Base-by-base conservation (phyloP, 2,329 filamentous ascomycete species). In the Penicillium sp. region DNA sequence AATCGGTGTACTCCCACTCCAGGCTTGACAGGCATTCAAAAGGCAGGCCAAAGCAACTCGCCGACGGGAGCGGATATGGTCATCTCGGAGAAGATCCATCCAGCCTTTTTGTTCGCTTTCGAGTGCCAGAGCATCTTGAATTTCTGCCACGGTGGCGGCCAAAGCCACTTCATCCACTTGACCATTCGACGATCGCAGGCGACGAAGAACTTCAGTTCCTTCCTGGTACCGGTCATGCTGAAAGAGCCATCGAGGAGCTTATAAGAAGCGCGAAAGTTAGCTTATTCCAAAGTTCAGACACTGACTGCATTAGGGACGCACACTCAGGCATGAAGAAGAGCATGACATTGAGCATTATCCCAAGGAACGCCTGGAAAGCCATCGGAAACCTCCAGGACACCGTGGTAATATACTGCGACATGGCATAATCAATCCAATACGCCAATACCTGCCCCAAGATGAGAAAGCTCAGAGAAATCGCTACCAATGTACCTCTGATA, bases 311-410 rank as follows among this genome's bases (percentile, higher is more conserved):
- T 11, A 9, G 8, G 19, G 16, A 57, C 53, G 29, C 31, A 68
- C 57, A 70, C 53, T 68, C 66, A 6, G 64, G 63, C 53, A 70
- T 59, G 37, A 55, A 64, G 9, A 53, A 49, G 0, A 58, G 46
- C 43, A 60, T 56, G n/a, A 56, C 22, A 16, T 68, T 48, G 5
- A 66, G 64, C 27, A 58, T 51, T 2, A 62, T 52, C 6, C 55
- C 57, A 29, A 64, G 55, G 8, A 65, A 47, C 0, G 53, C 52
- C 37, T 65, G 63, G 22, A 62, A 60, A 1, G 57, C 48, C 43
- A 65, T 53, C 4, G 61, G 59, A 21, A 66, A 52, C 3, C 71
- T 62, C 66, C 68, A 74, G n/a, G 68, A 64, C 6, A 63, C 62
- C 8, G 57, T 59, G 13, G 64, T 65, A 2, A 58, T 44, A 31